Conservation (phyloP, 1,139 yeast genomes). For the Magnusiomyces tetraspermus region DNA sequence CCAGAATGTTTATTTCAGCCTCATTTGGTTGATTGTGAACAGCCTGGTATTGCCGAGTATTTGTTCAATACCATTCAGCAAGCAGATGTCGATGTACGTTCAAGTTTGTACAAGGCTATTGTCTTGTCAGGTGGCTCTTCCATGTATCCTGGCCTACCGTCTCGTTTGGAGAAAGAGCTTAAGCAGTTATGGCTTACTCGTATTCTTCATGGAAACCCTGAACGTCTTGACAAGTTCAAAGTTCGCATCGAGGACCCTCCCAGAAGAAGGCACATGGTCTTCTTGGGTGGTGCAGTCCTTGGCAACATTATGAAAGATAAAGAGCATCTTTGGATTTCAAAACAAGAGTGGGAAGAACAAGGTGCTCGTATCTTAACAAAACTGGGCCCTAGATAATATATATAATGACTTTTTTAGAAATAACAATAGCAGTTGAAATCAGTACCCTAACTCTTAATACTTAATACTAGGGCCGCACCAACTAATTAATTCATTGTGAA, state of each 20-base stretch:
- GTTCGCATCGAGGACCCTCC: slow-evolving; percentile 98
- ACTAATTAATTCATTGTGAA: too few relatives aligned
- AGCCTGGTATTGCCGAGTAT: slow-evolving; percentile 91
- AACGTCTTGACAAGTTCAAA: slow-evolving; percentile 82
- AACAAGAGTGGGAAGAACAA: slow-evolving; percentile 96
- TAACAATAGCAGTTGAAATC: too few relatives aligned
- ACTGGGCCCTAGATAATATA: slow-evolving; percentile 81
- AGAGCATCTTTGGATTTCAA: slow-evolving; percentile 96
- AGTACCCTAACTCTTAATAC: too few relatives aligned
- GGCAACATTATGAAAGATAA: slow-evolving; percentile 98
- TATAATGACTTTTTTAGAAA: too few relatives aligned
- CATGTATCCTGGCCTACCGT: slow-evolving; percentile 97
- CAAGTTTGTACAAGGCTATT: slow-evolving; percentile 81
- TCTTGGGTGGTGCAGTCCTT: slow-evolving; percentile 96
- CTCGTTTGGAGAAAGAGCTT: slow-evolving; percentile 88
- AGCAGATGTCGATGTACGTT: slow-evolving; percentile 88
- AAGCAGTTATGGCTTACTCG: slow-evolving; percentile 92
- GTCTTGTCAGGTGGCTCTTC: slow-evolving; percentile 96
- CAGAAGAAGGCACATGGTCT: slow-evolving; percentile 97
- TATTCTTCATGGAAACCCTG: slow-evolving; percentile 78
- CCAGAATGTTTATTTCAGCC: slow-evolving; percentile 99
- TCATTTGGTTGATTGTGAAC: slow-evolving; percentile 90
- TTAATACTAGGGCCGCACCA: too few relatives aligned
- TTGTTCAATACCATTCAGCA: slow-evolving; percentile 86
- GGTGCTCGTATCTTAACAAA: slow-evolving; percentile 77